Evolutionary conservation across 1,284 basidiomycete species (phyloP), one percentile per base, ranked within the genome.

Genomic region (Cryptococcus neoformans): DNA sequence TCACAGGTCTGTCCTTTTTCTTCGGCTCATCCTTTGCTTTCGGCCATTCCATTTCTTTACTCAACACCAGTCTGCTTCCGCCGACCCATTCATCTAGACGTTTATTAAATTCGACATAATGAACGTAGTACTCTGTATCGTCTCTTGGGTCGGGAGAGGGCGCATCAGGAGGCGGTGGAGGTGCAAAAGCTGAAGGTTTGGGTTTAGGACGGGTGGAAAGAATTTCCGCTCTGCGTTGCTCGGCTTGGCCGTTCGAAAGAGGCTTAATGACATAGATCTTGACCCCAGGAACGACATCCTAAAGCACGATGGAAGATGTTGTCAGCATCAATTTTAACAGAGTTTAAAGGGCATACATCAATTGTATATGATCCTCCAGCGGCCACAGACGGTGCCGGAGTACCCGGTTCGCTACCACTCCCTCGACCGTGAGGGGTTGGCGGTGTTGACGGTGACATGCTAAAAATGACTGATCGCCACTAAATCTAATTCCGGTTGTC

Each of bases 81-180:
- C 87, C 81, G n/a, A 99, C 89, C 96, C 96, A 99, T 64, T 97
- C 96, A 76, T 99, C 96, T 51, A 99, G 83, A 69, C 96, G 92
- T 79, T 97, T 96, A 82, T 97, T 98, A 83, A 96, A 97, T 67
- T 91, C 86, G 70, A 95, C 90, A 86, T 94, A 98, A 72, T 98
- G 94, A 40, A 96, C 90, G 72, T 97, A 98, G 81, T 88, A 97
- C 76, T 98, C 93, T 70, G 86, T 83, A 69, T 90, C 87, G 74
- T 92, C 89, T 40, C 72, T 67, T 1, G 74, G 69, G 58, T 75
- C 71, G 11, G 73, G 64, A 21, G 71, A 58, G 36, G 68, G 75
- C 28, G 71, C 70, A 42, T 69, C 74, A 84, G 89, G 51, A 81
- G 83, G 64, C 80, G 84, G 62, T 78, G 74, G 58, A 68, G 78